Conservation (phyloP, 2,329 filamentous ascomycete species). For the Botrytis sinoallii region DNA sequence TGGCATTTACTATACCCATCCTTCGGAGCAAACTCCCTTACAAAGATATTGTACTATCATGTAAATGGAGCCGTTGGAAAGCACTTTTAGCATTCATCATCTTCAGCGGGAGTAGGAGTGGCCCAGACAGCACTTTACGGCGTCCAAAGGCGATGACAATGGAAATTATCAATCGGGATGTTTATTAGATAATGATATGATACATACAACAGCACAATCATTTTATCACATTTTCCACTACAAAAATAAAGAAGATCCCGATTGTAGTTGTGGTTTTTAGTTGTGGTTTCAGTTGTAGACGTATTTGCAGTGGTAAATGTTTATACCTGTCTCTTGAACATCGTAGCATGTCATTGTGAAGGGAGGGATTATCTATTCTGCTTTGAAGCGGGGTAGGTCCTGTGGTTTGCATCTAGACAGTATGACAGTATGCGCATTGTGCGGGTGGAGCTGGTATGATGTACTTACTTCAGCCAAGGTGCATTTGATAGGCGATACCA, state of each 20-base stretch:
- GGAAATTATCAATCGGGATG: not conserved
- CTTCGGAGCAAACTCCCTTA: conserved; percentile 29
- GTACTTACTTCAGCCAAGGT: not conserved
- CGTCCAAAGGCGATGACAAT: not conserved
- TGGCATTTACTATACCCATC: conserved; percentile 58
- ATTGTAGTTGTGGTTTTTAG: not conserved
- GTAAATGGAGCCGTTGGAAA: conserved; percentile 37
- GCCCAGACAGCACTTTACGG: not conserved
- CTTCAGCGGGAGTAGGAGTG: not conserved
- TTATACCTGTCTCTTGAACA: not conserved
- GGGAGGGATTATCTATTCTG: not conserved
- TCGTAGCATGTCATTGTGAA: not conserved
- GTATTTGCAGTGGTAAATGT: not conserved
- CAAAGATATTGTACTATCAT: conserved; percentile 58
- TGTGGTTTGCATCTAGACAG: not conserved
- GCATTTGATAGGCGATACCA: not conserved
- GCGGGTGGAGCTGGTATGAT: not conserved
- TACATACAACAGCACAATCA: not conserved
- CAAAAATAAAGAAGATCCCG: not conserved
- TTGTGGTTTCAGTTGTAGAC: too few relatives aligned
- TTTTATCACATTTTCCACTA: not conserved
- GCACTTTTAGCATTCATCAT: not conserved
- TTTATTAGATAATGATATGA: not conserved
- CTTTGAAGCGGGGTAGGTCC: not conserved
- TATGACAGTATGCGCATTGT: not conserved